These are phyloP conservation scores for Rhizophagus sp. DNA, from an alignment of 192 early-diverging fungal species.

Conservation along the genomic window DNA sequence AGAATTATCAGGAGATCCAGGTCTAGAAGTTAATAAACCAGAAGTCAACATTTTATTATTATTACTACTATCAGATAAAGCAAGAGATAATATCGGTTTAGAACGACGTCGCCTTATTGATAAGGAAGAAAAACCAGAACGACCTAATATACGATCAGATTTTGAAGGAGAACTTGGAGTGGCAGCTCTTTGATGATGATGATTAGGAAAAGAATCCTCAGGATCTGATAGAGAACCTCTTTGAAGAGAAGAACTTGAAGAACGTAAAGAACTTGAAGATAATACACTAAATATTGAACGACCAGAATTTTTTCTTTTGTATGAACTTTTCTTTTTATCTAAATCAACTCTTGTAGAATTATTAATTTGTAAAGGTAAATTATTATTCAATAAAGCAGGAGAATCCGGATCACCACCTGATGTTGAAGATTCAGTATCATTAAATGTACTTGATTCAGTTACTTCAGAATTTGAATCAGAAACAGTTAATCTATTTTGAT, in stretches of 20 bases:
- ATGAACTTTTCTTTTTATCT: constrained; percentile 9
- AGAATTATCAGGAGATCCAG: constrained; percentile 4
- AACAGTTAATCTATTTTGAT: not conserved
- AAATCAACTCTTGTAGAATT: not conserved
- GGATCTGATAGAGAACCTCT: constrained; percentile 27
- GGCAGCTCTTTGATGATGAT: not conserved
- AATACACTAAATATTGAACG: constrained; percentile 29
- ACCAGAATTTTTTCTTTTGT: constrained; percentile 24
- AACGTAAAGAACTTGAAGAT: constrained; percentile 2
- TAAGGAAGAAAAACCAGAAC: constrained; percentile 20
- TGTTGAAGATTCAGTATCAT: constrained; percentile 18
- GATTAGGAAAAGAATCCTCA: not conserved
- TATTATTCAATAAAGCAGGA: not conserved
- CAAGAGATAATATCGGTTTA: not conserved
- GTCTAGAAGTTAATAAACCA: not conserved
- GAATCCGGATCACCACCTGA: constrained; percentile 5
- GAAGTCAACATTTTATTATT: not conserved
- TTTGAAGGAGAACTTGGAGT: not conserved
- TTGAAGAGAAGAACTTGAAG: constrained; percentile 1
- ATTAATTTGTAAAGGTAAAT: not conserved
- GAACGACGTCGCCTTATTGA: constrained; percentile 14
- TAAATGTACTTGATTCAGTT: not conserved
- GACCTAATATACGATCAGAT: constrained; percentile 12
- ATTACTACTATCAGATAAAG: not conserved
- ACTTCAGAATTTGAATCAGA: not conserved